phyloP scores from a whole-genome alignment of 805 yeast species.

The Wickerhamiella australiensis region DNA sequence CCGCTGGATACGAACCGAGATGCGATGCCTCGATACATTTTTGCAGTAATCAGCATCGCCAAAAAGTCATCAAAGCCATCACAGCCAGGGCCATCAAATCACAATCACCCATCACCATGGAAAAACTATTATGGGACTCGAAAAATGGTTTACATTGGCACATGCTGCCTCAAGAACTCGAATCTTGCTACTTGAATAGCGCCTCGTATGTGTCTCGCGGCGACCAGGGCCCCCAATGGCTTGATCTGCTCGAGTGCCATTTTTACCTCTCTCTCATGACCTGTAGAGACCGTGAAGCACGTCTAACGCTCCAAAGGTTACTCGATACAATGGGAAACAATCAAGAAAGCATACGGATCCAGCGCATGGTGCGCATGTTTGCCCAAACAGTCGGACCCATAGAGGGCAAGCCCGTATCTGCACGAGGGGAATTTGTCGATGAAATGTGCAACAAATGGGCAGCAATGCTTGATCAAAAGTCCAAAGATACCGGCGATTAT shows the following conservation, averaged over 20 bases:
- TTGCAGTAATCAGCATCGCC: too few species aligned
- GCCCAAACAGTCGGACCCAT: constrained; percentile 36
- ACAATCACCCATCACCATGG: too few species aligned
- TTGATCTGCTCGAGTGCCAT: constrained; percentile 54
- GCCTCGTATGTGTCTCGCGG: constrained; percentile 27
- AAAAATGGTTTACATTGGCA: constrained; percentile 40
- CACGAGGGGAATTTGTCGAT: constrained; percentile 22
- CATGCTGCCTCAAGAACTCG: constrained; percentile 38
- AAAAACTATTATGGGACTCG: constrained; percentile 18
- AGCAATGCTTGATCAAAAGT: constrained; percentile 9
- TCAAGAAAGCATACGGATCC: constrained; percentile 40
- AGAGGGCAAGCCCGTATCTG: constrained; percentile 38
- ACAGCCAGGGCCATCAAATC: background rate
- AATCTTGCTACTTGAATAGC: constrained; percentile 34
- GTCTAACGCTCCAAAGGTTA: constrained; percentile 48
- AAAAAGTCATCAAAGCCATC: too few species aligned
- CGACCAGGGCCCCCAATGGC: constrained; percentile 32
- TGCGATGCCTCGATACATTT: background rate
- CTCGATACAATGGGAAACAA: constrained; percentile 49
- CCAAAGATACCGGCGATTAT: constrained; percentile 33
- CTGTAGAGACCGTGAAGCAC: constrained; percentile 62
- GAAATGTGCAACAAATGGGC: constrained; percentile 4
- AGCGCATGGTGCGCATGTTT: constrained; percentile 6
- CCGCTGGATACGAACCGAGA: background rate
- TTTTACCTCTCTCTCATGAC: constrained; percentile 52